Base-by-base conservation (phyloP, 768 basidiomycete species). In the Russula brevipes region DNA sequence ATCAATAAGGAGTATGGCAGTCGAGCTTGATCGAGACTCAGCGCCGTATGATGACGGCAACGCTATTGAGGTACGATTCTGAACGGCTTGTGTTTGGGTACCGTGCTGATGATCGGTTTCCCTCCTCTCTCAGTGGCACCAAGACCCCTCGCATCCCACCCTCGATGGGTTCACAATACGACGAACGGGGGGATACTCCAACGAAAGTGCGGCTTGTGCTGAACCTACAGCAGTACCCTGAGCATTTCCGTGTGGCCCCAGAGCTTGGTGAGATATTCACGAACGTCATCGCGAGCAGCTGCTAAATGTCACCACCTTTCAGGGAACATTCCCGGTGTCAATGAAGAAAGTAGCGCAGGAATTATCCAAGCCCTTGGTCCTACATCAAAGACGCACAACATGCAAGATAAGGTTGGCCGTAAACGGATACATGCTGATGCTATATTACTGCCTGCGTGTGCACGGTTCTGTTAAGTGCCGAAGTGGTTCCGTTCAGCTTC, bases 311-410 rank as follows among this genome's bases (percentile, higher is more conserved):
- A n/a, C 24, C 24, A 24, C 31, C 46, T 55, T 51, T 7, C 63
- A 88, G 88, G 79, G 1, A 79, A 78, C 50, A 73, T 93, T 12
- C 78, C 98, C 44, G 87, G 85, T 19, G 81, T 94, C 72, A 88
- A 89, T 68, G 90, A 97, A 71, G 93, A 91, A 35, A 92, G 89
- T 41, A 82, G 91, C 33, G 77, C 87, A 24, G 91, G 88, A 5
- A 83, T 91, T 17, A 81, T 96, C n/a, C 87, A 91, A 60, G 83
- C 90, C 0, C 72, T 97, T 98, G 95, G 95, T 91, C 89, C 70
- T 94, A 95, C 69, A 89, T 97, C 76, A 96, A 96, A 94, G 72
- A 77, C 87, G 14, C 80, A 93, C 67, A 83, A 85, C 31, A 75
- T 95, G 17, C 91, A 93, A 73, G 91, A 93, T 73, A 92, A 91